Evolutionary conservation across 169 alveolate species (phyloP).

Genomic region (Eimeria mitis): DNA sequence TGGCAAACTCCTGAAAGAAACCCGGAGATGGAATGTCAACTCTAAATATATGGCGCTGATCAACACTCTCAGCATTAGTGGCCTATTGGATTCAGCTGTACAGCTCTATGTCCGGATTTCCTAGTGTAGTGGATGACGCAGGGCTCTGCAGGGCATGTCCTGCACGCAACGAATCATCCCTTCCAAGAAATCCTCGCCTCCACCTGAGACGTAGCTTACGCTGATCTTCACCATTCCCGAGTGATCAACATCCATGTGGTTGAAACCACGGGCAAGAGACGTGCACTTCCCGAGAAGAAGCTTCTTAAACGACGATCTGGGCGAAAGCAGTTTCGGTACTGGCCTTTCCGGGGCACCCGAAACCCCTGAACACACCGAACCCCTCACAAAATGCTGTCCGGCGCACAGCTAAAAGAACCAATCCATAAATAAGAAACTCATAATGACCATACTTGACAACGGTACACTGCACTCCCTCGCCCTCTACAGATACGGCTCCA

Average conservation of each 20-base stretch:
- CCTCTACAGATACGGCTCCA: not conserved
- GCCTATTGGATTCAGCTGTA: not conserved
- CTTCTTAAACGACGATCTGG: constrained; percentile 44
- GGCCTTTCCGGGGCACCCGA: not conserved
- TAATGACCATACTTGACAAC: not conserved
- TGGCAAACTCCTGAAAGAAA: constrained; percentile 78
- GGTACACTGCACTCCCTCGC: not conserved
- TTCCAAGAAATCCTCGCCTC: not conserved
- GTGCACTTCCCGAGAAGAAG: constrained; percentile 60
- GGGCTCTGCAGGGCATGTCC: not conserved
- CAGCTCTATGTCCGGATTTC: not conserved
- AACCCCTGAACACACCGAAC: not conserved
- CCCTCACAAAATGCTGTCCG: not conserved
- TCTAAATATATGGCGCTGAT: not conserved
- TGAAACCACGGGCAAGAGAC: constrained; percentile 75
- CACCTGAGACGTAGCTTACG: constrained; percentile 30
- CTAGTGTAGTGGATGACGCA: not conserved
- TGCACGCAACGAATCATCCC: not conserved
- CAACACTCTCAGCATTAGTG: not conserved
- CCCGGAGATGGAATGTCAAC: not conserved
- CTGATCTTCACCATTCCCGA: constrained; percentile 44
- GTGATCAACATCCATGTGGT: constrained; percentile 77
- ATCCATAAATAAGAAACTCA: not conserved
- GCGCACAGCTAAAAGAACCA: not conserved
- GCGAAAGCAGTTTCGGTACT: constrained; percentile 19